Evolutionary conservation across 768 basidiomycete genomes (phyloP).

Genomic region (Leccinum ochraceum): DNA sequence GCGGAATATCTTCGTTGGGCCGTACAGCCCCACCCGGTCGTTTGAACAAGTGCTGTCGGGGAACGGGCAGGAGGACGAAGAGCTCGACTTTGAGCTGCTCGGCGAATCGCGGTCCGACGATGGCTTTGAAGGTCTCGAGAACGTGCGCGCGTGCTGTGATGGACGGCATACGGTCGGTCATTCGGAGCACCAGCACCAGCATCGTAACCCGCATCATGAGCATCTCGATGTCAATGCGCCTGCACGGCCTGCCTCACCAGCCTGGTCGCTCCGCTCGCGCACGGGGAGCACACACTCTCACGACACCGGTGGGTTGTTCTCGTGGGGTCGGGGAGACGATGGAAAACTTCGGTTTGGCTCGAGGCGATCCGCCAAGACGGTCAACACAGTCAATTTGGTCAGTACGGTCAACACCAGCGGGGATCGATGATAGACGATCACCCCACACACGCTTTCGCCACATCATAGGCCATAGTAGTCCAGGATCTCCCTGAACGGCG

Average conservation of each 20-base stretch:
- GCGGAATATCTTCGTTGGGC: conserved; percentile 87
- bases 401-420: conserved; percentile 16
- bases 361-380: conserved; percentile 50
- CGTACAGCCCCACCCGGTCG: conserved; percentile 59
- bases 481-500: conserved; percentile 59
- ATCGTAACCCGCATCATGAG: conserved; percentile 50
- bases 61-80: conserved; percentile 51
- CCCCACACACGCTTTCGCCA: not conserved
- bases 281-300: conserved; percentile 73
- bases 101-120: conserved; percentile 71
- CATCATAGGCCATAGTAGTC: not conserved
- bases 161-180: conserved; percentile 80
- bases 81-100: conserved; percentile 82
- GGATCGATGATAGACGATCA: conserved; percentile 25
- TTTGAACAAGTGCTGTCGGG: conserved; percentile 51
- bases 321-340: conserved; percentile 62
- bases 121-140: conserved; percentile 91
- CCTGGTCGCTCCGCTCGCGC: conserved; percentile 84
- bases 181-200: conserved; percentile 26
- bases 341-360: conserved; percentile 78
- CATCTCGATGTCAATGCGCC: conserved; percentile 52
- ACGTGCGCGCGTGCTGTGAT: conserved; percentile 91
- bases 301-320: conserved; percentile 71
- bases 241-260: conserved; percentile 71
- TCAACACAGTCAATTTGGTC: conserved; percentile 27